A percentile compares a stretch with the other conserved stretches of the same genome.
These are phyloP conservation scores for Saccharomyces hybrid DNA, from an alignment of 1,139 yeast species.

Conservation along the genomic window DNA sequence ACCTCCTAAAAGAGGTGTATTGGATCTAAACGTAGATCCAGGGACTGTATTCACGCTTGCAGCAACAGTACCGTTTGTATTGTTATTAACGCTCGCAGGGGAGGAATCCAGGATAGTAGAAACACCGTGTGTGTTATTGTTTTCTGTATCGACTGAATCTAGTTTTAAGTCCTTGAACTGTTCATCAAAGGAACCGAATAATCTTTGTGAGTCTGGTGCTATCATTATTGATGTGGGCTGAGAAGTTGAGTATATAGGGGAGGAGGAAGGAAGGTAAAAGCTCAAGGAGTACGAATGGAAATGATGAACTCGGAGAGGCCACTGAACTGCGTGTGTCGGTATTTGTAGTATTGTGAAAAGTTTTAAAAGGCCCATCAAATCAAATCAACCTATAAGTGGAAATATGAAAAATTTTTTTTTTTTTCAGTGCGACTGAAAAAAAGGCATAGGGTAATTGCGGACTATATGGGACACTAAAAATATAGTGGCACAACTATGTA, in stretches of 20 bases:
- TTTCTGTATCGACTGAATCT: not conserved
- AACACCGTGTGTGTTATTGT: not conserved
- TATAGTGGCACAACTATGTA: not conserved
- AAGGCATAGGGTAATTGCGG: not conserved
- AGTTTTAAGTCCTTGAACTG: not conserved
- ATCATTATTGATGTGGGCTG: not conserved
- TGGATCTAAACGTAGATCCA: slow-evolving; percentile 3
- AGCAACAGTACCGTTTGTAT: not conserved
- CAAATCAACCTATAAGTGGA: not conserved
- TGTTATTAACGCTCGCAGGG: not conserved
- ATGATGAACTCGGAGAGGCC: not conserved
- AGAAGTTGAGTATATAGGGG: not conserved
- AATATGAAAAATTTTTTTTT: not conserved
- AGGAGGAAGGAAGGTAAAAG: not conserved
- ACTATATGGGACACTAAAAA: not conserved
- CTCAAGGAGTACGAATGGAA: not conserved
- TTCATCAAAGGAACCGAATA: not conserved
- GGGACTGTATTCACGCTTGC: slow-evolving; percentile 1
- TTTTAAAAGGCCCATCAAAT: not conserved
- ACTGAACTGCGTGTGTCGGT: not conserved
- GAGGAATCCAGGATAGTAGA: not conserved
- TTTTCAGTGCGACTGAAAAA: not conserved
- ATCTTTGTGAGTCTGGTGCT: not conserved
- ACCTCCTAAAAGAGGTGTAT: not conserved
- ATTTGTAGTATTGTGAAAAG: not conserved